Evolutionary conservation across 148 eudicot species (phyloP), one percentile per base, ranked within the genome.

Genomic region (Cornus controversa): DNA sequence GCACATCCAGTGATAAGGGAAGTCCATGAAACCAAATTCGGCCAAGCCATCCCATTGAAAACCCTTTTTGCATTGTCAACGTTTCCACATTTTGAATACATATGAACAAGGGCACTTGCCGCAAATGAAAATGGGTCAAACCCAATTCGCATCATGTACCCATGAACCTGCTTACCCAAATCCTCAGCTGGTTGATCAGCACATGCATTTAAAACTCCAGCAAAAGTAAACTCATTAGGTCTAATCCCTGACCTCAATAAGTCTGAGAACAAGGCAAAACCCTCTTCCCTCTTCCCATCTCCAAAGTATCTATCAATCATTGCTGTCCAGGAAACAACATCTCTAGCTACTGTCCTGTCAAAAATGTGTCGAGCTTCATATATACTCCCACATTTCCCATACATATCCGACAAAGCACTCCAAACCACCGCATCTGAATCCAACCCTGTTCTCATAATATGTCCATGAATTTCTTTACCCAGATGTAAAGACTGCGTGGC

Each of bases 81-180:
- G 47, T 75, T 75, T 6, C 78, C 78, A 66, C 78, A 75, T 22
- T 75, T 75, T 64, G 78, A 64, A 37, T 75, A 75, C 78, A 75
- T 66, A 65, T 75, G 70, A 25, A 75, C 78, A 5, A 75, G 70
- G n/a, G 57, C 36, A 65, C 70, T 75, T 6, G 36, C 69, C 0
- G 78, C 78, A 75, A 22, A 74, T 2, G 69, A 34, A 66, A 2
- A 66, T 20, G 64, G 64, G 64, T 60, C 64, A 60, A 60, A 60
- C 64, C 64, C 64, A n/a, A 7, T 6, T 22, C 64, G 64, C 7
- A 7, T 60, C 64, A 60, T 60, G 64, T 60, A 22, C 25, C 64
- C 64, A 1, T 60, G 64, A 20, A n/a, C 64, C 64, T 60, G 64
- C 24, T 60, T 60, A 60, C 64, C 64, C 24, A n/a, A 6, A 60